Evolutionary conservation across 306 rosid species (phyloP).

Genomic region (Medicago arabica): DNA sequence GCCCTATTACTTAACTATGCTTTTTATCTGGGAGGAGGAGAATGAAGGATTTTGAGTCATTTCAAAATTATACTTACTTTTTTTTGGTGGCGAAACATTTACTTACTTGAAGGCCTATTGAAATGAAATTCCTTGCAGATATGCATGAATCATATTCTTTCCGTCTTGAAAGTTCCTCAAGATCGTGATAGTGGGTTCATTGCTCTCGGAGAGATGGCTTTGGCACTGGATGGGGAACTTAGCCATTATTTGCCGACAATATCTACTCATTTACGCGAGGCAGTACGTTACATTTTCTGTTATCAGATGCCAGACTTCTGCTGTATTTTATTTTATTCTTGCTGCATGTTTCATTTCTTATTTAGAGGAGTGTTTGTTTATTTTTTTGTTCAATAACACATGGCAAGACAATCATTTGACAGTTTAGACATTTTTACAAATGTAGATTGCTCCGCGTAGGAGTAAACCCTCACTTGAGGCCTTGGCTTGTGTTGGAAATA

Average conservation of each 20-base stretch:
- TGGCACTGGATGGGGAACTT: constrained; percentile 96
- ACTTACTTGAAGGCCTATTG: constrained; percentile 38
- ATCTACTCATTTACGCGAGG: constrained; percentile 84
- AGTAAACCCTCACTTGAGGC: constrained; percentile 97
- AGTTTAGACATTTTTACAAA: constrained; percentile 39
- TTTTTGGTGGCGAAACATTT: no score
- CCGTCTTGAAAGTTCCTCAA: constrained; percentile 88
- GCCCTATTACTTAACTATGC: constrained; percentile 36
- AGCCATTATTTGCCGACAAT: constrained; percentile 87
- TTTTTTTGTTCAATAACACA: constrained; percentile 34
- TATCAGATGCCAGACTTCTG: constrained; percentile 26
- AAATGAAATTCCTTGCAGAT: constrained; percentile 71
- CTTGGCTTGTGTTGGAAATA: constrained; percentile 97
- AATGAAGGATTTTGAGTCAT: constrained; percentile 24
- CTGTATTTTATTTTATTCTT: constrained; percentile 30
- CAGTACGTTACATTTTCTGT: constrained; percentile 63
- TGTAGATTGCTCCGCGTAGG: constrained; percentile 98
- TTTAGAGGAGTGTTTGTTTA: constrained; percentile 31
- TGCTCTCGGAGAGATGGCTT: constrained; percentile 99
- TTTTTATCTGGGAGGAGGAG: constrained; percentile 30
- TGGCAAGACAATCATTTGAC: constrained; percentile 43
- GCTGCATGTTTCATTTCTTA: constrained; percentile 23
- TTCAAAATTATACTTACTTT: constrained; percentile 10
- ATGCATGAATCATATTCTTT: constrained; percentile 97
- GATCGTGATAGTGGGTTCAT: constrained; percentile 98